Evolutionary conservation across 805 yeast species (phyloP).

Genomic region (Metschnikowia corniflorae): DNA sequence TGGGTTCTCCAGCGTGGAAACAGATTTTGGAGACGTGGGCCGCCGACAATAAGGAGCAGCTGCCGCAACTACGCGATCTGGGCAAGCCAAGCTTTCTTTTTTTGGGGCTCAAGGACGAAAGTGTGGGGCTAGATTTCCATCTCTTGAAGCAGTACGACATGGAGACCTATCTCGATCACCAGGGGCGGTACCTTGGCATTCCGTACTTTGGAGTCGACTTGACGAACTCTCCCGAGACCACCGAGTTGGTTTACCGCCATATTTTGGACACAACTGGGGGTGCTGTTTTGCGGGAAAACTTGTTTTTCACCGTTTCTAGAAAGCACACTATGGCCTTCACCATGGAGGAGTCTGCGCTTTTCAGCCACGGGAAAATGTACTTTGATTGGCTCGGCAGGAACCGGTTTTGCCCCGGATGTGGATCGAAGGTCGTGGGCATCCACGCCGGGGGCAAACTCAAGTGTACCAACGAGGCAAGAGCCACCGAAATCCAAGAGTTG

Average conservation of each 20-base stretch:
- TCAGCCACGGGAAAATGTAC: slow-evolving; percentile 79
- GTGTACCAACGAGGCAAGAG: slow-evolving; percentile 17
- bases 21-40: slow-evolving; percentile 22
- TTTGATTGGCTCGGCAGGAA: slow-evolving; percentile 80
- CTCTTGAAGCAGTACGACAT: slow-evolving; percentile 26
- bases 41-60: slow-evolving; percentile 30
- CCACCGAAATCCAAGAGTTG: background rate
- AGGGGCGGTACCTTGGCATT: slow-evolving; percentile 51
- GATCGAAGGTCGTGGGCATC: slow-evolving; percentile 54
- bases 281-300: slow-evolving; percentile 11
- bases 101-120: slow-evolving; percentile 45
- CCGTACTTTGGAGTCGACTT: slow-evolving; percentile 67
- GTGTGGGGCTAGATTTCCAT: slow-evolving; percentile 37
- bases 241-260: slow-evolving; percentile 30
- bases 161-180: slow-evolving; percentile 39
- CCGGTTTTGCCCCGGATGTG: slow-evolving; percentile 85
- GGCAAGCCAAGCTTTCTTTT: slow-evolving; percentile 36
- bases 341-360: slow-evolving; percentile 55
- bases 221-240: slow-evolving; percentile 40
- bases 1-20: slow-evolving; percentile 14
- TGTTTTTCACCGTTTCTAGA: slow-evolving; percentile 31
- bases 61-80: slow-evolving; percentile 38
- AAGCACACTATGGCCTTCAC: slow-evolving; percentile 36
- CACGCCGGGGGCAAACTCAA: slow-evolving; percentile 55
- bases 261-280: slow-evolving; percentile 5